Base-by-base conservation (phyloP, 2,329 filamentous ascomycete genomes). In the Fusarium equiseti region DNA sequence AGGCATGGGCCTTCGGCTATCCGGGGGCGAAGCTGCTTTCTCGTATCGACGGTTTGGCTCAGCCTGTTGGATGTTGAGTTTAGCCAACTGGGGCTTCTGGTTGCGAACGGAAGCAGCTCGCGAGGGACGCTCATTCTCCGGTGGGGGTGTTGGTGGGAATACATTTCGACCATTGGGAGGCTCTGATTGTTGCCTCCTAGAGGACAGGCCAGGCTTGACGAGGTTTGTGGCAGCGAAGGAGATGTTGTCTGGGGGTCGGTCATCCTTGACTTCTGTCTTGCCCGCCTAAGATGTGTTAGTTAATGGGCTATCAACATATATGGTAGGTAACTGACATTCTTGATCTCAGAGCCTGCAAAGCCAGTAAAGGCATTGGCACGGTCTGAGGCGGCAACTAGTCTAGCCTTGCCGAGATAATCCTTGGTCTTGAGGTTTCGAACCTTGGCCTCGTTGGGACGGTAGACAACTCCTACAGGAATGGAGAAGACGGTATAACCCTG, bases 401-500 rank as follows among this genome's bases (percentile, higher is more conserved):
- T 89, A n/a, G 96, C 94, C 81, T 98, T 98, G 66, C 96, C 96
- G 6, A 99, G 89, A 76, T 99, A 99, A 78, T 99, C 95, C 80
- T 98, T 98, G 24, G 94, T 93, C 85, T 98, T 97, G 76, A 99
- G 85, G 77, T 99, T 99, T 82, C 97, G 97, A 73, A 99, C 96
- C 82, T 99, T 99, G 70, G 96, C 95, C 77, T 97, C 95, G 78
- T 98, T 98, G 24, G 96, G 96, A 63, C 96, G 88, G 81, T 98
- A 99, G 18, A 99, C 89, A 32, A 98, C 93, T 26, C 96, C 96
- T 15, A 98, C 95, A 1, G 96, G 96, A 56, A 98, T 98, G 0
- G 95, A 98, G 83, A 99, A 99, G 44, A 99, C 96, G 1, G 96
- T 98, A 78, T 99, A 99, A 49, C 95, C 96, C 92, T 97, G 67